Conservation (phyloP, 805 yeast genomes). For the Ogataea sp. region DNA sequence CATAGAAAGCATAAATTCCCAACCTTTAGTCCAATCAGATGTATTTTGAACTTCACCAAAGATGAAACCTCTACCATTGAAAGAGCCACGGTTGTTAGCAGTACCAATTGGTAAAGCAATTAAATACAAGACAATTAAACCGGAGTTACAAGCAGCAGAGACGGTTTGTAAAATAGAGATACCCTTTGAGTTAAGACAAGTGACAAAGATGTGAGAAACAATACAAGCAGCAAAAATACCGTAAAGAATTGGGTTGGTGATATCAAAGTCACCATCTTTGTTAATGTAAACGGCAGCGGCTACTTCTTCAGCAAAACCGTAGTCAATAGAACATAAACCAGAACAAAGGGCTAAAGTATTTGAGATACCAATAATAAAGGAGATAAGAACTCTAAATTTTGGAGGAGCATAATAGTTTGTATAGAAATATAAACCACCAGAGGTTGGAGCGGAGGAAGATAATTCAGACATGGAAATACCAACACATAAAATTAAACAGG, state of each 20-base stretch:
- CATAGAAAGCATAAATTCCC: conserved; percentile 36
- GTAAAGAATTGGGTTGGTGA: conserved; percentile 44
- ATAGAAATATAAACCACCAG: conserved; percentile 67
- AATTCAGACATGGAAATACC: conserved; percentile 58
- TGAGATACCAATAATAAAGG: conserved; percentile 56
- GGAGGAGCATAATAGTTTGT: conserved; percentile 59
- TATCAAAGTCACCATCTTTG: conserved; percentile 43
- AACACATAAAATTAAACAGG: conserved; percentile 41
- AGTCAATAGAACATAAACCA: conserved; percentile 56
- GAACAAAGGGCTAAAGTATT: conserved; percentile 57
- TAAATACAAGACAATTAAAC: conserved; percentile 41
- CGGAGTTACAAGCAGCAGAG: conserved; percentile 46
- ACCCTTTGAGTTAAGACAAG: conserved; percentile 46
- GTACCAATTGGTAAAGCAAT: conserved; percentile 61
- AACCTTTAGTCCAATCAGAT: conserved; percentile 50
- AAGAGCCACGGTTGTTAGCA: conserved; percentile 23
- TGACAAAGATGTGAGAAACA: conserved; percentile 37
- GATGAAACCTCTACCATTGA: conserved; percentile 42
- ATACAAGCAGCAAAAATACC: conserved; percentile 59
- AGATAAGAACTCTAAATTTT: conserved; percentile 36
- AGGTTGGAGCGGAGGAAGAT: conserved; percentile 62
- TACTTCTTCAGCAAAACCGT: conserved; percentile 53
- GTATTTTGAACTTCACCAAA: conserved; percentile 42
- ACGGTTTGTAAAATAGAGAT: conserved; percentile 50
- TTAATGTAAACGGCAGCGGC: conserved; percentile 45